Evolutionary conservation across 2,329 filamentous ascomycete genomes (phyloP), one percentile per base, ranked within the genome.

Genomic region (Pestalotiopsis sp.): DNA sequence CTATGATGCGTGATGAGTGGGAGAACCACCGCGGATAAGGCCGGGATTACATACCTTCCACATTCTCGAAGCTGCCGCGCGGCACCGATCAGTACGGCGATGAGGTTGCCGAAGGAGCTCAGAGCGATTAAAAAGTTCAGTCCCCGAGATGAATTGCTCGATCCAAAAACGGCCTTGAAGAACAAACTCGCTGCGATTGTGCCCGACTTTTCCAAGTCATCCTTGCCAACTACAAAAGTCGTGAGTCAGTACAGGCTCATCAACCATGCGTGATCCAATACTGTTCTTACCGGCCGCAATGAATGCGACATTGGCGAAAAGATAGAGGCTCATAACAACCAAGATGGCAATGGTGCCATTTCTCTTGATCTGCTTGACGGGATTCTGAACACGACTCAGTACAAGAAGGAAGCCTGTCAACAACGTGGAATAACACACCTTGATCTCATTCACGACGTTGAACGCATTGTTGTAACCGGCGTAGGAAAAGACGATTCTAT

Each of bases 361-460:
- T 72, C 76, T 82, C 62, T 84, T 84, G 22, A 90, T 81, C 0
- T 83, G 85, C 39, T 82, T 84, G 38, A 90, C 81, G 0, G 88
- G 88, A 69, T 89, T 85, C 81, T 87, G 40, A 11, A 55, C n/a
- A 17, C 14, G 14, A 4, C 10, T 35, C 2, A 39, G 13, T 9
- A n/a, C 14, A 35, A 9, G 20, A 35, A 9, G 20, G 26, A 13
- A 55, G 6, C 4, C 4, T 44, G 14, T 3, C 17, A 11, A 56
- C 30, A 11, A 22, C 40, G 13, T 38, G 22, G 22, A 7, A 11
- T 35, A 66, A 69, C 44, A 68, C 82, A 81, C 74, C 83, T 64
- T 84, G 70, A 89, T 84, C 75, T 90, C 88, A 65, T 89, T 89
- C 67, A 87, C 85, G 3, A 90, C 81, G 69, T 88, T 88, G 77